Evolutionary conservation across 441 rosid genomes (phyloP).

Genomic region (Viola pubescens): DNA sequence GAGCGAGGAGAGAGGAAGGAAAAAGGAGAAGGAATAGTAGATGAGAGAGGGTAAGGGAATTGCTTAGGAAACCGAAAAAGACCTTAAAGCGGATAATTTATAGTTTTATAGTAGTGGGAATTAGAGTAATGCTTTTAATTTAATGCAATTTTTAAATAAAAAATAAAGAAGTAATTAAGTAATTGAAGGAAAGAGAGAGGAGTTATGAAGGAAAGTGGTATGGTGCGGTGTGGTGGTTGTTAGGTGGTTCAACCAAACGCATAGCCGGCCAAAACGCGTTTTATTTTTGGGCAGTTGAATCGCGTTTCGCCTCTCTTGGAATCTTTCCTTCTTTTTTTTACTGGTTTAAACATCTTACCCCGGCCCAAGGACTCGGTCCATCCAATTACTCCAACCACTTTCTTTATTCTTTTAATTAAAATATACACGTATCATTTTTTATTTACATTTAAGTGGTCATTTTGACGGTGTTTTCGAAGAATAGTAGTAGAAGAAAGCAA

Average conservation of each 20-base stretch:
- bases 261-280: conserved; percentile 79
- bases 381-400: no score
- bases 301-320: conserved; percentile 30
- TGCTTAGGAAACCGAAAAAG: conserved; percentile 65
- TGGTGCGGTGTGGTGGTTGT: conserved; percentile 49
- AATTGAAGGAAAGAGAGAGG: conserved; percentile 18
- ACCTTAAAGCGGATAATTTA: conserved; percentile 34
- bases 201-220: conserved; percentile 44
- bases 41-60: conserved; percentile 24
- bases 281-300: conserved; percentile 8
- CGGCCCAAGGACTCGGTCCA: background rate
- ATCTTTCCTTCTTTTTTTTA: conserved; percentile 16
- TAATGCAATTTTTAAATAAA: background rate
- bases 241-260: conserved; percentile 98
- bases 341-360: conserved; percentile 17
- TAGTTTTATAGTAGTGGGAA: conserved; percentile 51
- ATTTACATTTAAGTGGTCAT: no score
- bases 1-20: conserved; percentile 20
- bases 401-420: no score
- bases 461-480: conserved; percentile 22
- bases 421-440: no score
- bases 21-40: conserved; percentile 15
- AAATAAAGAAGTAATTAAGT: conserved; percentile 15
- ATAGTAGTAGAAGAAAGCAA: background rate
- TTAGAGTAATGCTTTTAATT: conserved; percentile 24